These are phyloP conservation scores for Echinosophora koreensis DNA, from an alignment of 306 rosid species.

Conservation along the genomic window DNA sequence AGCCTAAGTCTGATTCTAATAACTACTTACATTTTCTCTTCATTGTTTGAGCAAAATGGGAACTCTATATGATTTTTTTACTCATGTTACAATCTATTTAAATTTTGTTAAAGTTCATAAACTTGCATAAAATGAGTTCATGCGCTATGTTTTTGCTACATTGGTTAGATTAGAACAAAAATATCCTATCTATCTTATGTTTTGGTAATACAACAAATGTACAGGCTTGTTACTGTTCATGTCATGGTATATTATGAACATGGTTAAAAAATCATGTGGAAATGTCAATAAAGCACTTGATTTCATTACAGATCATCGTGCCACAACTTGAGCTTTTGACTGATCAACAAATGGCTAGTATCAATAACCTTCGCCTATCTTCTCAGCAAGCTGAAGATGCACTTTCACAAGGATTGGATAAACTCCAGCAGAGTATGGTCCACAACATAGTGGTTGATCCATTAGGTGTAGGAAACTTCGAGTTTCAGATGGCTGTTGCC, in stretches of 20 bases:
- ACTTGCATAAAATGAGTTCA: constrained; percentile 11
- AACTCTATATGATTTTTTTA: background rate
- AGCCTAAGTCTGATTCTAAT: constrained; percentile 34
- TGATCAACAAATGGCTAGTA: constrained; percentile 58
- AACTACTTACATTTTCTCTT: constrained; percentile 22
- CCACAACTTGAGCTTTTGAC: constrained; percentile 71
- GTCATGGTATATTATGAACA: background rate
- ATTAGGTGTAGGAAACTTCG: constrained; percentile 50
- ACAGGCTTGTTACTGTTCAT: background rate
- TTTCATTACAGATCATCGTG: constrained; percentile 60
- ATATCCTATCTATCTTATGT: background rate
- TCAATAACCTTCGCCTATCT: constrained; percentile 59
- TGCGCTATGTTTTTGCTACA: background rate
- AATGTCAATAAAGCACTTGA: constrained; percentile 1
- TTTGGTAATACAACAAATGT: background rate
- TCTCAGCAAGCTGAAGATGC: constrained; percentile 96
- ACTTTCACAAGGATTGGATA: constrained; percentile 84
- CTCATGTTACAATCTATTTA: background rate
- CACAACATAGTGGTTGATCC: constrained; percentile 60
- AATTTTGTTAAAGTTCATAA: background rate
- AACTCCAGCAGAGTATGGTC: constrained; percentile 75
- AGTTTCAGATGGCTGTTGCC: constrained; percentile 66
- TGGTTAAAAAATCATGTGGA: background rate
- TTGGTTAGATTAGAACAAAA: constrained; percentile 10
- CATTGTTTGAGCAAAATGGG: background rate